Evolutionary conservation across 2,329 filamentous ascomycete genomes (phyloP).

Genomic region (Clonostachys solani): DNA sequence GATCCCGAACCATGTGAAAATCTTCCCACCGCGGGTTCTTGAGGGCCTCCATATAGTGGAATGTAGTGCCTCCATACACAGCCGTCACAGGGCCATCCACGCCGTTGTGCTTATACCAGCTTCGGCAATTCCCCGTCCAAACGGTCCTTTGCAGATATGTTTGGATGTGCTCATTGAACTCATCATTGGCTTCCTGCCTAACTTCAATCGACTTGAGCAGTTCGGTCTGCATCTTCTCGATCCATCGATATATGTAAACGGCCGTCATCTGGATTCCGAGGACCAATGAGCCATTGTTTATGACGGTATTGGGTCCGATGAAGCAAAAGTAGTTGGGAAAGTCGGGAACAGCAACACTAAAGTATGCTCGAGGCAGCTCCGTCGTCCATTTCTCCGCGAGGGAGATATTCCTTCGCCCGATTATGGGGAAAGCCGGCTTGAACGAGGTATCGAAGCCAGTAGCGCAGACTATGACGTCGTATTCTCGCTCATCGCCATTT

Average conservation of each 20-base stretch:
- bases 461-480: conserved; percentile 53
- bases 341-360: conserved; percentile 43
- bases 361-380: conserved; percentile 39
- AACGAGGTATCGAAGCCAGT: conserved; percentile 50
- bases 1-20: conserved; percentile 24
- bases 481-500: conserved; percentile 37
- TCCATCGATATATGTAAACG: conserved; percentile 41
- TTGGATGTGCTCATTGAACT: conserved; percentile 43
- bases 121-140: conserved; percentile 39
- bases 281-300: conserved; percentile 45
- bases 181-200: conserved; percentile 36
- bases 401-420: conserved; percentile 37
- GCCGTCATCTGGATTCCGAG: conserved; percentile 47
- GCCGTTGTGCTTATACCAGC: conserved; percentile 44
- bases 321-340: conserved; percentile 39
- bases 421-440: conserved; percentile 40
- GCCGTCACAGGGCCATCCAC: conserved; percentile 38
- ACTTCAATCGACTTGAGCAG: conserved; percentile 30
- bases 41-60: conserved; percentile 44
- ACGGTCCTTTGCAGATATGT: conserved; percentile 49
- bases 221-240: conserved; percentile 40
- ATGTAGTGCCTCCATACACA: conserved; percentile 42
- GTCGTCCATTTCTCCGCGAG: conserved; percentile 38
- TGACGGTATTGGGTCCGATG: conserved; percentile 28
- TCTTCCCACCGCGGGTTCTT: conserved; percentile 50